Conservation (phyloP, 352 stramenopile species). For the Blastocystis hominis region DNA sequence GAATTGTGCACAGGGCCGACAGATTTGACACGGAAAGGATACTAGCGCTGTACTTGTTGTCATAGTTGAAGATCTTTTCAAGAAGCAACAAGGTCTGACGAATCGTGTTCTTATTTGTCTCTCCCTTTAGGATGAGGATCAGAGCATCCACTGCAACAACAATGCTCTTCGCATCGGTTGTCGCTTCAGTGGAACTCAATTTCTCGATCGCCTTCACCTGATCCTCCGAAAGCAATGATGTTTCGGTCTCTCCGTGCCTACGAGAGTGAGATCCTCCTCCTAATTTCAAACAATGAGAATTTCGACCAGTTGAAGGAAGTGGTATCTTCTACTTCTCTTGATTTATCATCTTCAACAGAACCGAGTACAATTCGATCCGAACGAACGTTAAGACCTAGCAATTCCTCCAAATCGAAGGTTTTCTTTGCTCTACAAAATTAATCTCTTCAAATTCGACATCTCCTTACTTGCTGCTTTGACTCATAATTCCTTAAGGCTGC, state of each 20-base stretch:
- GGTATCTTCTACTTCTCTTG: background rate
- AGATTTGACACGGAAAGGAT: background rate
- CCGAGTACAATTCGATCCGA: constrained; percentile 26
- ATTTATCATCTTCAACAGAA: background rate
- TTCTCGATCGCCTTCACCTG: background rate
- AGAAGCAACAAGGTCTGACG: background rate
- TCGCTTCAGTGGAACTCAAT: background rate
- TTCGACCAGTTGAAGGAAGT: constrained; percentile 5
- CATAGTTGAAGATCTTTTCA: background rate
- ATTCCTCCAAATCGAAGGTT: background rate
- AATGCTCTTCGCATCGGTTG: background rate
- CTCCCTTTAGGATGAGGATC: background rate
- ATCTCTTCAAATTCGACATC: background rate
- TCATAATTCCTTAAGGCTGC: background rate
- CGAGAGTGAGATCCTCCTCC: background rate
- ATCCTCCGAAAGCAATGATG: background rate
- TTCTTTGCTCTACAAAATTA: constrained; percentile 22
- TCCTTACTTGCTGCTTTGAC: constrained; percentile 30
- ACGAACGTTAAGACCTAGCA: constrained; percentile 25
- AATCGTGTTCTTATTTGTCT: background rate
- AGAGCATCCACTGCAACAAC: background rate
- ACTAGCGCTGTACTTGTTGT: background rate
- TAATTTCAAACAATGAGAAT: constrained; percentile 8
- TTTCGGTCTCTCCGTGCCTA: constrained; percentile 24
- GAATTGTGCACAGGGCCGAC: background rate